Evolutionary conservation across 139 green algal genomes (phyloP), one percentile per base, ranked within the genome.

Genomic region (Choricystis sp.): DNA sequence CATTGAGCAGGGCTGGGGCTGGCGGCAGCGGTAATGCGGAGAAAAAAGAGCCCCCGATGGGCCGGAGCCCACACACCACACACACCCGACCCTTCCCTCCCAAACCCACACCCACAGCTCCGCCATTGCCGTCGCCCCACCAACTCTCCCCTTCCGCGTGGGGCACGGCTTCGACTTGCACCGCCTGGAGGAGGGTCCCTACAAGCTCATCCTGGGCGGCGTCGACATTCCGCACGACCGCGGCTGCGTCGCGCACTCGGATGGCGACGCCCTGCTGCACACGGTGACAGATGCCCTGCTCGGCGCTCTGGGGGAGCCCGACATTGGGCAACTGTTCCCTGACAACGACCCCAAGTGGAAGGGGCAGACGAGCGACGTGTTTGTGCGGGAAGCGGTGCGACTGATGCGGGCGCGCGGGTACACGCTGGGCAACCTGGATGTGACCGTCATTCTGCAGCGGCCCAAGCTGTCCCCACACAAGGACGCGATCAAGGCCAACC

Each of bases 251-350:
- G 93, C 93, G 0, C 93, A 99, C 70, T 96, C 88, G 2, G 88
- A 96, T 68, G 88, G 90, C 24, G 92, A 98, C 65, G 91, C 96
- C 27, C 71, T 97, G 67, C 79, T 96, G 67, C 92, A 98, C 79
- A 93, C 87, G 3, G 68, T 73, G 1, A 90, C 89, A 25, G 94
- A 99, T 71, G 87, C 94, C 29, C 89, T 99, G 56, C 77, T 98
- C 4, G 94, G 94, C 4, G 94, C 90, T 0, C 81, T 99, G 16
- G 85, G 79, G 57, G 76, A 96, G 28, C 92, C 93, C 52, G 94
- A 99, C 73, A 99, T 99, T 60, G 94, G 86, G 26, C 94, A 99
- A 82, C 73, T 98, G 29, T 99, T 99, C 74, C 94, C 94, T 1
- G 94, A 99, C 75, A 99, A 81, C 30, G 94, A 99, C 66, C 90